Conservation (phyloP, 2,329 filamentous ascomycete species). For the Pseudogymnoascus verrucosus region DNA sequence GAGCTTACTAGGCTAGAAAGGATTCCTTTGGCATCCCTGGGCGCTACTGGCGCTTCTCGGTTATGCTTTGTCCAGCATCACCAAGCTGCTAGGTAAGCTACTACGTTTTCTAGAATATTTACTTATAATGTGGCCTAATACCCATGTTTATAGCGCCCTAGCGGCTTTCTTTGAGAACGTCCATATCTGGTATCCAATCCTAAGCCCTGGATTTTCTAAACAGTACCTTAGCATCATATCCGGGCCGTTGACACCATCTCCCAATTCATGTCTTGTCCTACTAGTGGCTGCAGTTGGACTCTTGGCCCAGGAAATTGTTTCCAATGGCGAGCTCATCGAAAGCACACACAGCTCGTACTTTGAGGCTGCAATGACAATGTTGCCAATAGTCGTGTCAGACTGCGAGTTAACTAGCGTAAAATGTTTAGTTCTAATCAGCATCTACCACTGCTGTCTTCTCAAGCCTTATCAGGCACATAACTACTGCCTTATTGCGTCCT, state of each 20-base stretch:
- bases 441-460: constrained; percentile 22
- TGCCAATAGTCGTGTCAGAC: constrained; percentile 20
- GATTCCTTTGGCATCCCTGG: not conserved
- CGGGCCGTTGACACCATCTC: constrained; percentile 15
- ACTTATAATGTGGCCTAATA: not conserved
- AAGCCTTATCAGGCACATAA: constrained; percentile 24
- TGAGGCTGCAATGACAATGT: constrained; percentile 17
- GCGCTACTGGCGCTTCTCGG: constrained; percentile 7
- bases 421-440: constrained; percentile 18
- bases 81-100: constrained; percentile 12
- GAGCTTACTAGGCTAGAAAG: not conserved
- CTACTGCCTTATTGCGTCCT: constrained; percentile 22
- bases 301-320: constrained; percentile 13
- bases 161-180: constrained; percentile 20
- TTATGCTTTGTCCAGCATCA: constrained; percentile 20
- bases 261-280: constrained; percentile 20
- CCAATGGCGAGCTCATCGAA: not conserved
- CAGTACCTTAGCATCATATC: constrained; percentile 19
- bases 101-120: not conserved
- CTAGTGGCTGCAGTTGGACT: constrained; percentile 22
- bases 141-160: constrained; percentile 9
- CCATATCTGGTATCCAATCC: constrained; percentile 24
- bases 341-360: constrained; percentile 16
- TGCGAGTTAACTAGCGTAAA: constrained; percentile 19
- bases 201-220: constrained; percentile 18